Evolutionary conservation across 768 basidiomycete genomes (phyloP), one percentile per base, ranked within the genome.

Genomic region (Lentinus brumalis): DNA sequence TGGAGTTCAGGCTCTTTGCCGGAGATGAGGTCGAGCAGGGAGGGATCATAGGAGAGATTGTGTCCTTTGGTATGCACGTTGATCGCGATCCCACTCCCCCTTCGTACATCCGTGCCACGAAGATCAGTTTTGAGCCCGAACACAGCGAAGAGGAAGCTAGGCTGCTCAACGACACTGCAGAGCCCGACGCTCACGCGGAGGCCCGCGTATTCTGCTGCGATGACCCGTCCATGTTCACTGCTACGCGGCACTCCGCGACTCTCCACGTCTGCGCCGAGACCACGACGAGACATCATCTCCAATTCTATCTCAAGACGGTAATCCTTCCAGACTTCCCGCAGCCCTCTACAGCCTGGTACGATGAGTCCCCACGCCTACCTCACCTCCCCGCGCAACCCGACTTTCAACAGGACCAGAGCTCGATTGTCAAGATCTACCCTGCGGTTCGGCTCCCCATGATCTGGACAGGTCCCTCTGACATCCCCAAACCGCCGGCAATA

Each of bases 21-120:
- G 63, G 56, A n/a, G 54, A 57, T 40, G 54, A 57, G 18, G 5
- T 42, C 15, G 61, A 63, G 21, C 60, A 56, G 18, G 64, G 60
- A 9, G 66, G 64, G 4, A 63, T 67, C 18, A 46, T 67, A 12
- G 66, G 66, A 39, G 66, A 67, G 49, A 53, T 63, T 3, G 65
- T 61, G 64, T 38, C 45, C 14, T 63, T 63, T 40, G 56, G 63
- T 18, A 15, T 50, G 6, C 30, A 9, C 2, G 32, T 50, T 11
- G 44, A 46, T 2, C 49, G 56, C 12, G 29, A 47, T 4, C 62
- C 60, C 12, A 38, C 11, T 8, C 53, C 50, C 3, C 62, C 64
- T 2, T 16, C 49, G 3, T 64, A 62, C 38, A 30, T 50, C 5
- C 63, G 56, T 10, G 56, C 51, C 4, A 40, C 64, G 21, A 64